phyloP scores from a whole-genome alignment of 805 yeast genomes.

The Pichia californica region DNA sequence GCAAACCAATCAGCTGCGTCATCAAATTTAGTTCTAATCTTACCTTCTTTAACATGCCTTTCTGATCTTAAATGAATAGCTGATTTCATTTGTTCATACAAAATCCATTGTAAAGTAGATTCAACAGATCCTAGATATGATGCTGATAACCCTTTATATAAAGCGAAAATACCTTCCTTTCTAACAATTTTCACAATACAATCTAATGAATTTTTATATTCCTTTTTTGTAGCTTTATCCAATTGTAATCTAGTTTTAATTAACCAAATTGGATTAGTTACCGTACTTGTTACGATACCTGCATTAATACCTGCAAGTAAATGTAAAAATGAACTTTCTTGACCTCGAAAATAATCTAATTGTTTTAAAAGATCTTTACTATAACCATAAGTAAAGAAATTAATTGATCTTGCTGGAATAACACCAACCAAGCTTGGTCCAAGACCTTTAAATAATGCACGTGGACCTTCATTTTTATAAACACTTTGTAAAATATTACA shows the following conservation, averaged over 20 bases:
- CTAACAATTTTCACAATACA: constrained; percentile 64
- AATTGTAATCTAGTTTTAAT: constrained; percentile 91
- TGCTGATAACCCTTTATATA: constrained; percentile 89
- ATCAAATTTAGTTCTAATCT: constrained; percentile 46
- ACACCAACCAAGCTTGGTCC: constrained; percentile 98
- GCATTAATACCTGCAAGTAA: constrained; percentile 82
- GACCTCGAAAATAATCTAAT: constrained; percentile 55
- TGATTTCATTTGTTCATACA: constrained; percentile 89
- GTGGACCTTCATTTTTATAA: constrained; percentile 69
- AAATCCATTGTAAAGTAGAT: constrained; percentile 91
- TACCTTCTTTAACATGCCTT: constrained; percentile 28
- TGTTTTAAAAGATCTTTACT: constrained; percentile 70
- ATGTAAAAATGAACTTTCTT: constrained; percentile 82
- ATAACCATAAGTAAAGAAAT: constrained; percentile 95
- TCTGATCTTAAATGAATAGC: constrained; percentile 50
- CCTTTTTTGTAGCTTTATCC: constrained; percentile 59
- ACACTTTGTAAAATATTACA: constrained; percentile 63
- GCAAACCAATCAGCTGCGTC: constrained; percentile 85
- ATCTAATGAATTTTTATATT: constrained; percentile 80
- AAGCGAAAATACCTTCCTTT: constrained; percentile 72
- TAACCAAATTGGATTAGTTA: constrained; percentile 97
- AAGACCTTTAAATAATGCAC: constrained; percentile 86
- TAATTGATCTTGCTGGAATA: constrained; percentile 95
- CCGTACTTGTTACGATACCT: constrained; percentile 90
- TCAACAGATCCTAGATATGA: constrained; percentile 91